Conservation (phyloP, 805 yeast species). For the Saturnispora gosingensis region DNA sequence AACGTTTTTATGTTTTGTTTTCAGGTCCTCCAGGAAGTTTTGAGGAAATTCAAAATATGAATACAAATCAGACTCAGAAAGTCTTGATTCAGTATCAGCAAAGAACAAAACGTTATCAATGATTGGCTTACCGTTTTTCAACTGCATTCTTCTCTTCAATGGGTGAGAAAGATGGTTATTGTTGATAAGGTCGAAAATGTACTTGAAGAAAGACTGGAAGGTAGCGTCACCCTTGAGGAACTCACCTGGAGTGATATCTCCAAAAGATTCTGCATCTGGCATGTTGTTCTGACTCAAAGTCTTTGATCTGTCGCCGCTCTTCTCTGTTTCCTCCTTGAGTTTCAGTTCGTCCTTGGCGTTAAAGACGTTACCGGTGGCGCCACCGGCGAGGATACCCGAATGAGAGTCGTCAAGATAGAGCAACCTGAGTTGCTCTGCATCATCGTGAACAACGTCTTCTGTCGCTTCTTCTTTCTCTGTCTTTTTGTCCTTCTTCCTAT, state of each 20-base stretch:
- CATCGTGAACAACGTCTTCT: constrained; percentile 10
- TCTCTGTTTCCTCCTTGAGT: constrained; percentile 12
- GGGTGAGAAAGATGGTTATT: constrained; percentile 26
- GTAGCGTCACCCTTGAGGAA: constrained; percentile 26
- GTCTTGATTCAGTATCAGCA: constrained; percentile 20
- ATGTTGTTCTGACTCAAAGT: constrained; percentile 21
- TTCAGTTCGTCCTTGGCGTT: neutral
- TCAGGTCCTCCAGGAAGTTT: constrained; percentile 26
- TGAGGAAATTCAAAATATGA: constrained; percentile 23
- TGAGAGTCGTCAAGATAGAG: constrained; percentile 16
- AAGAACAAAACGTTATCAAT: constrained; percentile 25
- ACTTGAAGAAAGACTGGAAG: constrained; percentile 26
- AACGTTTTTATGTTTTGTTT: constrained; percentile 25
- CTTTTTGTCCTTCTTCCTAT: neutral
- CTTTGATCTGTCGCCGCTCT: constrained; percentile 22
- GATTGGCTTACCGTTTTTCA: constrained; percentile 27
- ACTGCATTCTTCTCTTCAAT: constrained; percentile 22
- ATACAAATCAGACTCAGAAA: constrained; percentile 22
- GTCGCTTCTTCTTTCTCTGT: neutral
- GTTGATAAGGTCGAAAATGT: constrained; percentile 24
- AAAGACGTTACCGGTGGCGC: constrained; percentile 21
- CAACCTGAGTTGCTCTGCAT: constrained; percentile 18
- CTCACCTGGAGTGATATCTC: constrained; percentile 22
- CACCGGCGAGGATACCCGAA: constrained; percentile 9
- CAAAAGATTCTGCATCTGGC: constrained; percentile 22